These are phyloP conservation scores for Madurella fahalii DNA, from an alignment of 2,329 filamentous ascomycete genomes.

Conservation along the genomic window DNA sequence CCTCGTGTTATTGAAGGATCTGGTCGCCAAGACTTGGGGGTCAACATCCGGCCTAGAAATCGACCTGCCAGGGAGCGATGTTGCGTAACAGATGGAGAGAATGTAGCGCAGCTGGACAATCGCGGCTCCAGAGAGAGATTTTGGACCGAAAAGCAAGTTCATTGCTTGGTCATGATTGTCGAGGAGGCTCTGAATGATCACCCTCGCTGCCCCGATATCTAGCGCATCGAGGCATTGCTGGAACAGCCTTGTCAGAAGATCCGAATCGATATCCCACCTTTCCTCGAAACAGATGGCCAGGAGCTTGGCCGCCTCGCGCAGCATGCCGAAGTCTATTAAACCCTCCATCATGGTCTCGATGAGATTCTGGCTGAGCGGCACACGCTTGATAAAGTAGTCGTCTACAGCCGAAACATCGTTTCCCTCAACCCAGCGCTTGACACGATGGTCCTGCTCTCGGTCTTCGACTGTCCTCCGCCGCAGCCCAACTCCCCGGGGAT, in stretches of 20 bases:
- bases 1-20: background rate
- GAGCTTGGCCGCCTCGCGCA: constrained; percentile 42
- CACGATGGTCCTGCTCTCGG: constrained; percentile 25
- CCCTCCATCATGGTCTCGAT: constrained; percentile 46
- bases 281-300: constrained; percentile 38
- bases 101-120: constrained; percentile 18
- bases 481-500: constrained; percentile 39
- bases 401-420: constrained; percentile 22
- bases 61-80: background rate
- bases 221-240: constrained; percentile 40
- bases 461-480: constrained; percentile 34
- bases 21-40: background rate
- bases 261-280: constrained; percentile 31
- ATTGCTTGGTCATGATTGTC: constrained; percentile 25
- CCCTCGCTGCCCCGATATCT: constrained; percentile 34
- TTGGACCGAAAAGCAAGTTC: constrained; percentile 14
- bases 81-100: constrained; percentile 15
- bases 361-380: constrained; percentile 36
- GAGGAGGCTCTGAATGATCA: constrained; percentile 33
- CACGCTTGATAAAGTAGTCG: constrained; percentile 39
- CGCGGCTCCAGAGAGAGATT: background rate
- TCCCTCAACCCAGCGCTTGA: constrained; percentile 31
- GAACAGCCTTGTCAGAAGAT: constrained; percentile 37
- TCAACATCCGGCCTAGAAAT: background rate
- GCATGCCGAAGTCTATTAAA: constrained; percentile 44